Evolutionary conservation across 2,329 filamentous ascomycete species (phyloP).

Genomic region (Sporothrix luriei): DNA sequence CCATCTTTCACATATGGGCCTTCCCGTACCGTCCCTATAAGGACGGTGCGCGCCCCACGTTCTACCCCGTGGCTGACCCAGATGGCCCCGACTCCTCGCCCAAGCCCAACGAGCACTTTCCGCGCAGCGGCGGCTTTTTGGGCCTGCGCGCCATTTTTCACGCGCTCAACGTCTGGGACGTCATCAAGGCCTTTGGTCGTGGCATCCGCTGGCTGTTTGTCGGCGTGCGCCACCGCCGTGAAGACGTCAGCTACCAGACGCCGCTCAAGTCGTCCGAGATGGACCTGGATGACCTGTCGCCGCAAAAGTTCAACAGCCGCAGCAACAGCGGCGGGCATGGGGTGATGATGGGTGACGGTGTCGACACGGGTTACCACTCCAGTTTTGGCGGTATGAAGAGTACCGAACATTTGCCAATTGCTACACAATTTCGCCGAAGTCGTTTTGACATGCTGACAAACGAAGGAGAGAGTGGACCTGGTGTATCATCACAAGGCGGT

Average conservation of each 20-base stretch:
- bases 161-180: slow-evolving; percentile 79
- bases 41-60: slow-evolving; percentile 47
- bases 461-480: slow-evolving; percentile 2
- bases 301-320: slow-evolving; percentile 25
- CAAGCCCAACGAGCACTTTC: slow-evolving; percentile 49
- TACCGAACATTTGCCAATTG: slow-evolving; percentile 48
- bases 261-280: slow-evolving; percentile 39
- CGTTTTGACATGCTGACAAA: slow-evolving; percentile 37
- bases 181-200: slow-evolving; percentile 76
- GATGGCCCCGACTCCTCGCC: slow-evolving; percentile 47
- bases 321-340: neutral
- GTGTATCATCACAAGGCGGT: neutral
- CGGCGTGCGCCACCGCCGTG: slow-evolving; percentile 63
- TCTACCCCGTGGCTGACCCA: slow-evolving; percentile 52
- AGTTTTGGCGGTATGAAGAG: slow-evolving; percentile 40
- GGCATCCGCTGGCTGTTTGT: slow-evolving; percentile 80
- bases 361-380: slow-evolving; percentile 34
- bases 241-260: slow-evolving; percentile 54
- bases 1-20: slow-evolving; percentile 77
- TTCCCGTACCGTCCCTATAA: slow-evolving; percentile 76
- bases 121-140: slow-evolving; percentile 65
- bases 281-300: slow-evolving; percentile 46
- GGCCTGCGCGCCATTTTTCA: slow-evolving; percentile 68
- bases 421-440: slow-evolving; percentile 45
- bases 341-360: slow-evolving; percentile 29